Percentiles rank a stretch among this genome's conserved stretches.
Conservation (phyloP, 805 yeast species). For the Myxozyma udenii region DNA sequence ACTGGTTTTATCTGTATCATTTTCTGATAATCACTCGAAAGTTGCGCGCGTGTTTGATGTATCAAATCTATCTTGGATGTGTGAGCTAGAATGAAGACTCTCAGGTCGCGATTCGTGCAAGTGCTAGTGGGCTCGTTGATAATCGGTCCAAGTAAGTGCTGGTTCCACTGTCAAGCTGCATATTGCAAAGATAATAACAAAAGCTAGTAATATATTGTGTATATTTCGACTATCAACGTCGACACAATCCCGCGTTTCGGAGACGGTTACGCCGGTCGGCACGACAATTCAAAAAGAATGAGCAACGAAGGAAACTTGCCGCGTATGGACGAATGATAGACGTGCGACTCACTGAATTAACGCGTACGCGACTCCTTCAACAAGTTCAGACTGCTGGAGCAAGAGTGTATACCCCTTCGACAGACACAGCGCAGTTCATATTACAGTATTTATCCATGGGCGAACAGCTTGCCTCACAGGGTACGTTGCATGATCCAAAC, state of each 20-base stretch:
- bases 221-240: slow-evolving; percentile 89
- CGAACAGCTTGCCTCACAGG: slow-evolving; percentile 2
- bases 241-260: slow-evolving; percentile 70
- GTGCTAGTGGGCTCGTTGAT: slow-evolving; percentile 11
- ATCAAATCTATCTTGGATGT: no score
- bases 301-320: background rate
- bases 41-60: no score
- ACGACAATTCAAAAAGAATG: background rate
- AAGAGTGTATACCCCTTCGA: no score
- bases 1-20: no score
- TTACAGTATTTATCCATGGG: slow-evolving; percentile 10
- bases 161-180: background rate
- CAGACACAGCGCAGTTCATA: slow-evolving; percentile 6
- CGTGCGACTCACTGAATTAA: slow-evolving; percentile 1
- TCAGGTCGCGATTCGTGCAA: no score
- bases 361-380: no score
- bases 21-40: no score
- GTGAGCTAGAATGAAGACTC: no score
- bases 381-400: no score
- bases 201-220: slow-evolving; percentile 55
- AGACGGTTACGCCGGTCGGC: slow-evolving; percentile 2
- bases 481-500: background rate
- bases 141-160: slow-evolving; percentile 15
- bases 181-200: background rate
- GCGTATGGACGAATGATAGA: slow-evolving; percentile 8